Evolutionary conservation across 805 yeast species (phyloP).

Genomic region (Yarrowia bubula): DNA sequence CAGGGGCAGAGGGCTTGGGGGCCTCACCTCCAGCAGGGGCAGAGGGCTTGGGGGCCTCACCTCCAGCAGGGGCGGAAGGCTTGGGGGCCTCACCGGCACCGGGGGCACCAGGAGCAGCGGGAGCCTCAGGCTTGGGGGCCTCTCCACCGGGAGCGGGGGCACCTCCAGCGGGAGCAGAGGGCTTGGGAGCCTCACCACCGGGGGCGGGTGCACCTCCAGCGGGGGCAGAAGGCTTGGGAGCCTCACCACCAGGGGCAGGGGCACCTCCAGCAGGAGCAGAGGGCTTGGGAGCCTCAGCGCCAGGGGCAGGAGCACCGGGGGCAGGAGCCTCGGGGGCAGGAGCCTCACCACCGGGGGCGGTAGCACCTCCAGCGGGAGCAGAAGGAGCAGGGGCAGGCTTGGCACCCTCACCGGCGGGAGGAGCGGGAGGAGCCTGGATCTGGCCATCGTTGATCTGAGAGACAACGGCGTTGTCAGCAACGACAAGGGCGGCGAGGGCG

Average conservation of each 20-base stretch:
- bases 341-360: too few species aligned
- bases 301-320: not conserved
- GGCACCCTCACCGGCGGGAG: constrained; percentile 15
- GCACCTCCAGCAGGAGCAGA: not conserved
- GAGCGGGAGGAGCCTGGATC: constrained; percentile 23
- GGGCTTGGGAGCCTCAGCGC: not conserved
- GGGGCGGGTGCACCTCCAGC: not conserved
- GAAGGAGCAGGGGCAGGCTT: constrained; percentile 4
- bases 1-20: not conserved
- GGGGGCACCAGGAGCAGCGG: not conserved
- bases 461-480: constrained; percentile 17
- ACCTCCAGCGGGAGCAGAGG: not conserved
- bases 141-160: not conserved
- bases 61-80: not conserved
- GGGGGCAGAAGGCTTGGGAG: not conserved
- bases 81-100: not conserved
- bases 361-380: not conserved
- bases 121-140: constrained; percentile 1
- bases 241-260: not conserved
- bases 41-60: not conserved
- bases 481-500: constrained; percentile 21
- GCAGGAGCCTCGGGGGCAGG: constrained; percentile 6
- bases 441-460: constrained; percentile 17
- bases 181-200: constrained; percentile 13
- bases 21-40: constrained; percentile 1